Conservation (phyloP, 805 yeast genomes). For the Wickerhamiella domercqiae region DNA sequence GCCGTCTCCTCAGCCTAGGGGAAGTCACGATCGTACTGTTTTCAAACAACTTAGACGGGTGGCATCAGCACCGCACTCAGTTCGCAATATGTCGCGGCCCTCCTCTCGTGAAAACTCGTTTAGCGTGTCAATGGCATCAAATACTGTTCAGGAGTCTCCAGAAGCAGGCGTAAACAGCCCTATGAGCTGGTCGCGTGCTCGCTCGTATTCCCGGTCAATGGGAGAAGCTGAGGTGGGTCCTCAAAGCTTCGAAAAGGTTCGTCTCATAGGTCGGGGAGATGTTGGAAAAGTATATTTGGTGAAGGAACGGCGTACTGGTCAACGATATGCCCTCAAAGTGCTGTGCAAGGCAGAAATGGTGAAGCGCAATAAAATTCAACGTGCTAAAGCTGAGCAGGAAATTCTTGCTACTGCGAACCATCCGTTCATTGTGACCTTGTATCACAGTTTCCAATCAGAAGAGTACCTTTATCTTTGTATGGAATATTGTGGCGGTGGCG, state of each 20-base stretch:
- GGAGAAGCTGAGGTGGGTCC: slow-evolving; percentile 73
- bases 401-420: slow-evolving; percentile 89
- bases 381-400: slow-evolving; percentile 94
- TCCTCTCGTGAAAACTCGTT: background rate
- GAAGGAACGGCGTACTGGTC: slow-evolving; percentile 57
- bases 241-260: slow-evolving; percentile 72
- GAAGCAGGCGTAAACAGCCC: too few species aligned
- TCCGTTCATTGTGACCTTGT: slow-evolving; percentile 90
- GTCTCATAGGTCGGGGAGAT: slow-evolving; percentile 90
- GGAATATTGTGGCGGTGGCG: slow-evolving; percentile 99
- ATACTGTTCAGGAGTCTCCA: too few species aligned
- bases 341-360: slow-evolving; percentile 86
- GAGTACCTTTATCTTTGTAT: slow-evolving; percentile 84
- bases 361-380: slow-evolving; percentile 80
- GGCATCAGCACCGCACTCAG: slow-evolving; percentile 68
- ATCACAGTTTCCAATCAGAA: slow-evolving; percentile 91
- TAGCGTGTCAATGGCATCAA: too few species aligned
- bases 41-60: slow-evolving; percentile 37
- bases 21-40: slow-evolving; percentile 12
- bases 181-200: slow-evolving; percentile 7
- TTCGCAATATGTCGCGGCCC: slow-evolving; percentile 21
- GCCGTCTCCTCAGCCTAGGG: background rate
- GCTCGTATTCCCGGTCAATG: slow-evolving; percentile 57
- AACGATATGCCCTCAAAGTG: slow-evolving; percentile 84
- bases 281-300: slow-evolving; percentile 95